Base-by-base conservation (phyloP, 176 grass and related monocot species). In the Echinochloa phyllopogon region DNA sequence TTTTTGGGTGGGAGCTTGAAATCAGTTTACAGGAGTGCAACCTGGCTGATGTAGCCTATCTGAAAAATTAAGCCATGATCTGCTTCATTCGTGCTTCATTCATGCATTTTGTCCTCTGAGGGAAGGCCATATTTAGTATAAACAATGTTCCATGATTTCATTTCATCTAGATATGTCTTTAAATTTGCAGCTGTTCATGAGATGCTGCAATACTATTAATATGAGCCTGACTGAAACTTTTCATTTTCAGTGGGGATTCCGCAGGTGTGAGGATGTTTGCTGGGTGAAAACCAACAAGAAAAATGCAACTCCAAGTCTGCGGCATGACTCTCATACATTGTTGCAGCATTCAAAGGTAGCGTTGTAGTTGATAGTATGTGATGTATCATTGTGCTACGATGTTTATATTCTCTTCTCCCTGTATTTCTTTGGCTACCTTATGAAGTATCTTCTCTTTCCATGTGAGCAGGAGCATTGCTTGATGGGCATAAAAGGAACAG, bases 401-500 rank as follows among this genome's bases (percentile, higher is more conserved):
- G 33, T 83, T 60, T 79, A 65, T 36, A 17, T 25, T 62, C 8
- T 66, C 40, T 23, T 49, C 57, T 27, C 36, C 23, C 25, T 5
- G 3, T 72, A 4, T 76, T 20, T 56, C 16, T 63, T 6, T 86
- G n/a, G 16, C 47, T 76, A 45, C 74, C 41, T 69, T 76, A 43
- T 83, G 83, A 87, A 88, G 69, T 72, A 65, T 75, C 15, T 51
- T 48, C 41, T 24, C 79, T 86, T 86, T 83, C n/a, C 27, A 81
- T 85, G 69, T 75, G n/a, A 65, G n/a, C 71, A 98, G 96, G 96
- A 98, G 77, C 96, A 98, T 84, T 96, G 96, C 59, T 92, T 98
- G 85, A 98, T 98, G 96, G 96, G 96, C 76, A 98, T 98, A 90
- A 98, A 95, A 90, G 96, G 96, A 79, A 98, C 96, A 15, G 96